Conservation (phyloP, 805 yeast species). For the Starmerella vitae region DNA sequence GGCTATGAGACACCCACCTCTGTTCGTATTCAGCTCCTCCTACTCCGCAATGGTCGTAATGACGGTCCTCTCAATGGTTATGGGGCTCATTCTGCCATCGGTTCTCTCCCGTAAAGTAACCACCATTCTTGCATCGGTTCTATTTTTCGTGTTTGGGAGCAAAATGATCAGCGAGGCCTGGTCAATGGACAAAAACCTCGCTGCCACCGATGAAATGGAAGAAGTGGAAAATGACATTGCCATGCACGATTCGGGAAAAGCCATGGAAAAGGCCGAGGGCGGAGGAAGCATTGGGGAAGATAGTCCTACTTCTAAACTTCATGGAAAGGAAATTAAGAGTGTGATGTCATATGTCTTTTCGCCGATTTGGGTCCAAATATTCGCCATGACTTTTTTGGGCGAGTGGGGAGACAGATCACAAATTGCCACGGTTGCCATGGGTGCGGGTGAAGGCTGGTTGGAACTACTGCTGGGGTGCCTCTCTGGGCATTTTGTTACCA, state of each 20-base stretch:
- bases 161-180: conserved; percentile 62
- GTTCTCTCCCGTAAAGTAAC: conserved; percentile 69
- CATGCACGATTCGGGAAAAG: conserved; percentile 40
- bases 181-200: conserved; percentile 48
- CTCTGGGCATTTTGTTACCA: conserved; percentile 77
- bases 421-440: conserved; percentile 96
- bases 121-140: conserved; percentile 62
- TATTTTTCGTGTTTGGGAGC: conserved; percentile 46
- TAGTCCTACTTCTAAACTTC: conserved; percentile 12
- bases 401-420: conserved; percentile 99
- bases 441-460: conserved; percentile 91
- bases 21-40: conserved; percentile 78
- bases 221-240: conserved; percentile 93
- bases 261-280: conserved; percentile 27
- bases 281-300: conserved; percentile 30
- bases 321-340: conserved; percentile 22
- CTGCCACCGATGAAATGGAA: conserved; percentile 89
- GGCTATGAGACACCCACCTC: conserved; percentile 88
- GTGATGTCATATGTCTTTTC: conserved; percentile 55
- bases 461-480: conserved; percentile 78
- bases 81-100: conserved; percentile 83
- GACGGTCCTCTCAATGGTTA: conserved; percentile 81
- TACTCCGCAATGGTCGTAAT: conserved; percentile 72
- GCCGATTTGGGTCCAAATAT: conserved; percentile 88
- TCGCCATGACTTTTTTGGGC: conserved; percentile 89